Percentiles rank a stretch among this genome's conserved stretches.
phyloP scores from a whole-genome alignment of 2,329 filamentous ascomycete species.

The Arthrobotrys pseudoclavata region DNA sequence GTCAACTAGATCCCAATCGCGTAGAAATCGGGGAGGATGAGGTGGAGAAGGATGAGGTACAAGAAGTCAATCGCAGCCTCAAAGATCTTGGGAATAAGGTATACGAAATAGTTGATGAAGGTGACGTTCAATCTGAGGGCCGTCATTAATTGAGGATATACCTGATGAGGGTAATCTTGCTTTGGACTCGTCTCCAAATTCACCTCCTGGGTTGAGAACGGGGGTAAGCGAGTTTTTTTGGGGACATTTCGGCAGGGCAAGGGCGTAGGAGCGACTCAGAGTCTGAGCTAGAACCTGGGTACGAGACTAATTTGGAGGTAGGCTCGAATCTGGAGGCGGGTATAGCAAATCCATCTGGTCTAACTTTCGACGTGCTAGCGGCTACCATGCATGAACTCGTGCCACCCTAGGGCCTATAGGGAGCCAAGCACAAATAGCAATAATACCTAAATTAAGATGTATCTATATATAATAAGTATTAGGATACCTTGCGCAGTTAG shows the following conservation, averaged over 20 bases:
- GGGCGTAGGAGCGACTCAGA: neutral
- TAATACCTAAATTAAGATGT: no score
- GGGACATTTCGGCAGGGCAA: neutral
- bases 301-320: no score
- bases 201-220: neutral
- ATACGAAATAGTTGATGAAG: neutral
- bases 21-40: constrained; percentile 9
- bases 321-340: no score
- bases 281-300: no score
- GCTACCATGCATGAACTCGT: neutral
- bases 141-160: neutral
- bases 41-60: neutral
- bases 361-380: neutral
- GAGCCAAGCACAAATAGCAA: no score
- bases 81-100: neutral
- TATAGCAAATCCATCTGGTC: neutral
- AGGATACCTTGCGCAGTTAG: no score
- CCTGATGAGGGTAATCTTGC: neutral
- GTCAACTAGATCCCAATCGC: neutral
- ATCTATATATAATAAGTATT: no score
- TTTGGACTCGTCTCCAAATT: neutral
- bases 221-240: constrained; percentile 10
- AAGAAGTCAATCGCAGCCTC: neutral
- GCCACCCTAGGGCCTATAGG: neutral
- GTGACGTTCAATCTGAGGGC: neutral